These are phyloP conservation scores for Ustilago cynodontis DNA, from an alignment of 1,284 basidiomycete species.

Conservation along the genomic window DNA sequence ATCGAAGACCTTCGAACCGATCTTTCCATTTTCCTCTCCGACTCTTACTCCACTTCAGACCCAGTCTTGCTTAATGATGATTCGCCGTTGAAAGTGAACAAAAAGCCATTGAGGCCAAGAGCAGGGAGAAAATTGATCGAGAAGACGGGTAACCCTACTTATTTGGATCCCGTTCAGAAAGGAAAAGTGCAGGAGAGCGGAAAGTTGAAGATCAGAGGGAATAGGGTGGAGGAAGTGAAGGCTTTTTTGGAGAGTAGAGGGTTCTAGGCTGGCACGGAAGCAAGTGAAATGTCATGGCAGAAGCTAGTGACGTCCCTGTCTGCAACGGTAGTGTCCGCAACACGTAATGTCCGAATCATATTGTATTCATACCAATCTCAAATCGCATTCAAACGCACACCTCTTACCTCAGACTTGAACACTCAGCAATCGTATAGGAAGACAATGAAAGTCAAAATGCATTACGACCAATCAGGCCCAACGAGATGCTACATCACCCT, in stretches of 20 bases:
- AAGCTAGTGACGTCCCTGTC: neutral
- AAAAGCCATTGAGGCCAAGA: constrained; percentile 24
- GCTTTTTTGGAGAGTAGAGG: constrained; percentile 46
- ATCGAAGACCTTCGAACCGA: constrained; percentile 36
- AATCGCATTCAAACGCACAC: neutral
- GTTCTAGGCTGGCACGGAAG: constrained; percentile 18
- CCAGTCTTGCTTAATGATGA: neutral
- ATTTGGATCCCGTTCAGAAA: constrained; percentile 25
- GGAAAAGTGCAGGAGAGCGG: constrained; percentile 23
- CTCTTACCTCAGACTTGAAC: neutral
- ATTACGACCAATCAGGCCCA: neutral
- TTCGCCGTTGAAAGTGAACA: constrained; percentile 22
- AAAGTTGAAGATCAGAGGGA: constrained; percentile 49
- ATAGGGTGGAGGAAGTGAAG: constrained; percentile 39
- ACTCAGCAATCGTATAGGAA: too few relatives aligned
- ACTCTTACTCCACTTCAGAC: constrained; percentile 17
- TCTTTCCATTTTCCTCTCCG: constrained; percentile 32
- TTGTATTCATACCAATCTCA: neutral
- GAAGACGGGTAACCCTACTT: constrained; percentile 21
- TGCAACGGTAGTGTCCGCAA: too few relatives aligned
- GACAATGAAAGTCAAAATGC: neutral
- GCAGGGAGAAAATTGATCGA: constrained; percentile 19
- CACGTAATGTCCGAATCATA: neutral
- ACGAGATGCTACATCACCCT: neutral
- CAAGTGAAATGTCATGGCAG: neutral